Evolutionary conservation across 441 rosid genomes (phyloP).

Genomic region (Brassica balearica): DNA sequence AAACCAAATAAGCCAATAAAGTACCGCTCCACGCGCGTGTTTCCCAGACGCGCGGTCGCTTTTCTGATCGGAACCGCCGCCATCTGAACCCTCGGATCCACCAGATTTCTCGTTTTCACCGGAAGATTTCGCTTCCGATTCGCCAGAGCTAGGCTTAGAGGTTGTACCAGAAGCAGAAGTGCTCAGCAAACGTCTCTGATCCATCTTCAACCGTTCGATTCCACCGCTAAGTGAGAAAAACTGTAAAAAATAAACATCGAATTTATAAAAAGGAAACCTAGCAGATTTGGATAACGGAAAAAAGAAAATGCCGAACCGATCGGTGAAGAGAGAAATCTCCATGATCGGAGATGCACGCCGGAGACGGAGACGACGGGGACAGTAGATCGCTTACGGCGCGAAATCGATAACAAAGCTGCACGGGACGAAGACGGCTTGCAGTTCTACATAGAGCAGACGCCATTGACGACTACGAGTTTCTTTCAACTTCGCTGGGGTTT

Average conservation of each 20-base stretch:
- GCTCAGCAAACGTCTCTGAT: slow-evolving; percentile 50
- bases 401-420: slow-evolving; percentile 34
- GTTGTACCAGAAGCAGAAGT: slow-evolving; percentile 38
- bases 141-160: slow-evolving; percentile 28
- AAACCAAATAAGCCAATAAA: neutral
- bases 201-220: slow-evolving; percentile 37
- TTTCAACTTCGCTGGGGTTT: slow-evolving; percentile 21
- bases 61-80: slow-evolving; percentile 49
- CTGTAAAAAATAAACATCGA: neutral
- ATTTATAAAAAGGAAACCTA: neutral
- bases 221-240: slow-evolving; percentile 41
- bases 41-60: slow-evolving; percentile 55
- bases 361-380: slow-evolving; percentile 32
- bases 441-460: slow-evolving; percentile 62
- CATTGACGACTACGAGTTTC: slow-evolving; percentile 50
- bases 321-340: slow-evolving; percentile 43
- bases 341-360: slow-evolving; percentile 35
- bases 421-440: slow-evolving; percentile 46
- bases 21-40: slow-evolving; percentile 94
- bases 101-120: slow-evolving; percentile 59
- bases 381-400: slow-evolving; percentile 36
- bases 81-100: slow-evolving; percentile 55
- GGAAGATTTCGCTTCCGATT: slow-evolving; percentile 44
- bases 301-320: slow-evolving; percentile 47
- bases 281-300: slow-evolving; percentile 3